phyloP scores from a whole-genome alignment of 1,284 basidiomycete species.

The Fistulinella staudtii region DNA sequence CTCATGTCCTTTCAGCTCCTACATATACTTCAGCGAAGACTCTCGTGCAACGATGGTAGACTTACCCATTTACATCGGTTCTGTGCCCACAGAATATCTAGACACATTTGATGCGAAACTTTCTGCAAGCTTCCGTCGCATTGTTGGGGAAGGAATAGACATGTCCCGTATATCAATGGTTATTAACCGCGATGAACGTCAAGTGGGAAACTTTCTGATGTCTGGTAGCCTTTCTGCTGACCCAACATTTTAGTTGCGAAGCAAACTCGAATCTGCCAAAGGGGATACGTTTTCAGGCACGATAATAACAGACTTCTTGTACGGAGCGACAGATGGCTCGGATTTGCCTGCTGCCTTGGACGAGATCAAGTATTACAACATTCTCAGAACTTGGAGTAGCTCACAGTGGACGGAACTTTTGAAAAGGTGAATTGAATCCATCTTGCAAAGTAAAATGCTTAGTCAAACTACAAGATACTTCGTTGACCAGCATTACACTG shows the following conservation, averaged over 20 bases:
- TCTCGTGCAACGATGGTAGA: slow-evolving; percentile 74
- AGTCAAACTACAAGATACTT: slow-evolving; percentile 59
- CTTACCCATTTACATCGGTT: slow-evolving; percentile 76
- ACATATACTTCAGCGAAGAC: slow-evolving; percentile 82
- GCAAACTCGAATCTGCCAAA: slow-evolving; percentile 70
- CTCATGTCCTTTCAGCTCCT: slow-evolving; percentile 50
- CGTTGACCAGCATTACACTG: slow-evolving; percentile 65
- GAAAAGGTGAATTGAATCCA: slow-evolving; percentile 52
- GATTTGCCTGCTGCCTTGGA: slow-evolving; percentile 75
- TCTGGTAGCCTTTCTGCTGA: slow-evolving; percentile 5
- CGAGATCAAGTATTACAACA: slow-evolving; percentile 72
- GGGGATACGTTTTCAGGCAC: slow-evolving; percentile 71
- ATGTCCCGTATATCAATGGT: slow-evolving; percentile 90
- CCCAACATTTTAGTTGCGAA: slow-evolving; percentile 52
- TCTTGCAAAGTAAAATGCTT: slow-evolving; percentile 3
- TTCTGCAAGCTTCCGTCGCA: slow-evolving; percentile 65
- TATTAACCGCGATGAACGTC: slow-evolving; percentile 84
- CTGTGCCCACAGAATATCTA: slow-evolving; percentile 81
- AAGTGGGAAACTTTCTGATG: slow-evolving; percentile 44
- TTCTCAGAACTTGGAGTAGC: slow-evolving; percentile 68
- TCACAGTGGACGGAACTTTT: slow-evolving; percentile 82
- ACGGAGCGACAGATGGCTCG: slow-evolving; percentile 81
- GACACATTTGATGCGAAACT: slow-evolving; percentile 71
- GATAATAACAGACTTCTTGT: slow-evolving; percentile 85
- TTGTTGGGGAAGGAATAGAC: slow-evolving; percentile 79